phyloP scores from a whole-genome alignment of 345 rosid species.

The Populus simonii region DNA sequence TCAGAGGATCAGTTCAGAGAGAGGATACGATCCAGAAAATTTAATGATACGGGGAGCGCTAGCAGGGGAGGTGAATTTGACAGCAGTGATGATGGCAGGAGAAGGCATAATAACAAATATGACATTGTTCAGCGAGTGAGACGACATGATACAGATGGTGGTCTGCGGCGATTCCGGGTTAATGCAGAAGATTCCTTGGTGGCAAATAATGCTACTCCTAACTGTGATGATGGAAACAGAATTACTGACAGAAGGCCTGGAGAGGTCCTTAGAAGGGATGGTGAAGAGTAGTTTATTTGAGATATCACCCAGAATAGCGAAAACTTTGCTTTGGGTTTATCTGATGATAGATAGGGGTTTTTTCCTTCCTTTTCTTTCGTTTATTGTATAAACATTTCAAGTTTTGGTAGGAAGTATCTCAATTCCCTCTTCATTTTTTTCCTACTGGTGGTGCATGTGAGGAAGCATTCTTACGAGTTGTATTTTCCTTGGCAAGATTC shows the following conservation, averaged over 20 bases:
- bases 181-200: background rate
- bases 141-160: constrained; percentile 24
- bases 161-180: constrained; percentile 9
- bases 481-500: background rate
- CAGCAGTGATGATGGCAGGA: constrained; percentile 32
- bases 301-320: background rate
- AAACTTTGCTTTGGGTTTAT: background rate
- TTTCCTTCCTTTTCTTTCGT: background rate
- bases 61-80: constrained; percentile 30
- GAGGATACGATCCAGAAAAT: constrained; percentile 22
- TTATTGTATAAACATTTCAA: background rate
- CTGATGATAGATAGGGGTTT: background rate
- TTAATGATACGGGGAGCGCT: constrained; percentile 14
- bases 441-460: background rate
- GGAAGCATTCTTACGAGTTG: background rate
- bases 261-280: constrained; percentile 1
- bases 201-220: constrained; percentile 10
- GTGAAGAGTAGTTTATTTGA: background rate
- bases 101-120: constrained; percentile 26
- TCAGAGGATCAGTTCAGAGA: constrained; percentile 18
- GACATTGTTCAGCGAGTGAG: constrained; percentile 29
- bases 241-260: constrained; percentile 12
- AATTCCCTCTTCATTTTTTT: background rate
- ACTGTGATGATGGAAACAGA: constrained; percentile 1
- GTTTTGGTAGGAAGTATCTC: constrained; percentile 20